Evolutionary conservation across 331 rosid species (phyloP).

Genomic region (Quercus lobata): DNA sequence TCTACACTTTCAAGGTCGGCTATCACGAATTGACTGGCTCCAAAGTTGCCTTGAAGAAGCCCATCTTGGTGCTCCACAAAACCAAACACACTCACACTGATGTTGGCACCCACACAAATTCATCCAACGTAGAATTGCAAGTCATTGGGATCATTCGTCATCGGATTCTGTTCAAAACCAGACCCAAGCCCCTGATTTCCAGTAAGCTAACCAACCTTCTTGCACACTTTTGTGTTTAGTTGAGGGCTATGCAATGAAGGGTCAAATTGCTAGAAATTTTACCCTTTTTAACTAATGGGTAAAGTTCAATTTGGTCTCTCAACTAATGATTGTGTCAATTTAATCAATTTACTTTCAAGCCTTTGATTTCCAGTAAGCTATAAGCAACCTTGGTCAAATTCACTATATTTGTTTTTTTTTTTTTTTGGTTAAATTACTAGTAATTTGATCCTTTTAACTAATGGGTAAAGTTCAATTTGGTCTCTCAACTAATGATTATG

Average conservation of each 20-base stretch:
- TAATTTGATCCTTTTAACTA: too few relatives aligned
- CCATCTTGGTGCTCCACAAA: slow-evolving; percentile 76
- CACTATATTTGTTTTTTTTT: too few relatives aligned
- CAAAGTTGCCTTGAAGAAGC: slow-evolving; percentile 75
- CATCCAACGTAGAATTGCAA: slow-evolving; percentile 47
- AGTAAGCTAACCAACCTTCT: slow-evolving; percentile 30
- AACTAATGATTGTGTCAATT: too few relatives aligned
- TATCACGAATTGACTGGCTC: slow-evolving; percentile 87
- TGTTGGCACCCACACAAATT: background rate
- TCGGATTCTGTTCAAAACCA: slow-evolving; percentile 75
- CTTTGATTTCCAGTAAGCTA: too few relatives aligned
- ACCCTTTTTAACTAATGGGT: too few relatives aligned
- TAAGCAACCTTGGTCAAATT: too few relatives aligned
- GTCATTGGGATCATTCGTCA: slow-evolving; percentile 76
- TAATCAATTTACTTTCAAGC: too few relatives aligned
- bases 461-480: too few relatives aligned
- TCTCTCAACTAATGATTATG: too few relatives aligned
- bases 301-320: too few relatives aligned
- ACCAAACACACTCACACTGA: slow-evolving; percentile 17
- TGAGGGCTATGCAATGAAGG: background rate
- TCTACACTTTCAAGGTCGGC: slow-evolving; percentile 69
- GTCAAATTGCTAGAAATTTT: background rate
- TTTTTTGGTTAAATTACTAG: too few relatives aligned
- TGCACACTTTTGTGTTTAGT: background rate
- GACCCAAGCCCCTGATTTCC: slow-evolving; percentile 87